phyloP scores from a whole-genome alignment of 2,329 filamentous ascomycete species.

The Talaromyces atroroseus region DNA sequence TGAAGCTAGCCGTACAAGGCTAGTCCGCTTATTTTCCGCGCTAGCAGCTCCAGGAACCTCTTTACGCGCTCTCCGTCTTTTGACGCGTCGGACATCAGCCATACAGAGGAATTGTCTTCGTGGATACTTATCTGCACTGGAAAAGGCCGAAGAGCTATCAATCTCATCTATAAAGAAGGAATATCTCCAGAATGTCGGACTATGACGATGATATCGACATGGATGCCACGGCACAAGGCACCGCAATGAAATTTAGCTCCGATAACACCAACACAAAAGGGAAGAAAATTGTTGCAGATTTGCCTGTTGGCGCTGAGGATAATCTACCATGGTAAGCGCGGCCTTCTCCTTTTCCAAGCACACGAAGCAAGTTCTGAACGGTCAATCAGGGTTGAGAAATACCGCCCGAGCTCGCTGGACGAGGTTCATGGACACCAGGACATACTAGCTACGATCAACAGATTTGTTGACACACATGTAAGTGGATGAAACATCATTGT shows the following conservation, averaged over 20 bases:
- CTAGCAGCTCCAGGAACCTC: slow-evolving; percentile 35
- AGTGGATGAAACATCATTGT: slow-evolving; percentile 12
- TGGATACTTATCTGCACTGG: neutral
- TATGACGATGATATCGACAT: slow-evolving; percentile 65
- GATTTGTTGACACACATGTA: slow-evolving; percentile 88
- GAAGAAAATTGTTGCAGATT: slow-evolving; percentile 85
- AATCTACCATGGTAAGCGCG: slow-evolving; percentile 72
- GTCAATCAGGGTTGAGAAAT: slow-evolving; percentile 80
- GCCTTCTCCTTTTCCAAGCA: too few species aligned
- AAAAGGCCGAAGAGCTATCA: neutral
- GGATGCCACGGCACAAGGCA: slow-evolving; percentile 48
- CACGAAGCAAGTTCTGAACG: slow-evolving; percentile 7
- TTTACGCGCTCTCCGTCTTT: slow-evolving; percentile 30
- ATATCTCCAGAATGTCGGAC: slow-evolving; percentile 43
- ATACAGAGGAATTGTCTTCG: too few species aligned
- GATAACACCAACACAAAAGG: slow-evolving; percentile 68
- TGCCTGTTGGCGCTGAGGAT: slow-evolving; percentile 91
- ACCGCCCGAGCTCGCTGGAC: slow-evolving; percentile 77
- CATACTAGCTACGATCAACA: slow-evolving; percentile 95
- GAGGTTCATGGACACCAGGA: slow-evolving; percentile 97
- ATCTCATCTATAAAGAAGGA: neutral
- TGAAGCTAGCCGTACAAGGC: slow-evolving; percentile 4
- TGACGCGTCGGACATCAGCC: slow-evolving; percentile 24
- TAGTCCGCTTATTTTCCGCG: slow-evolving; percentile 32
- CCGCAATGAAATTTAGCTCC: slow-evolving; percentile 63